Base-by-base conservation (phyloP, 2,329 filamentous ascomycete genomes). In the Madurella fahalii region DNA sequence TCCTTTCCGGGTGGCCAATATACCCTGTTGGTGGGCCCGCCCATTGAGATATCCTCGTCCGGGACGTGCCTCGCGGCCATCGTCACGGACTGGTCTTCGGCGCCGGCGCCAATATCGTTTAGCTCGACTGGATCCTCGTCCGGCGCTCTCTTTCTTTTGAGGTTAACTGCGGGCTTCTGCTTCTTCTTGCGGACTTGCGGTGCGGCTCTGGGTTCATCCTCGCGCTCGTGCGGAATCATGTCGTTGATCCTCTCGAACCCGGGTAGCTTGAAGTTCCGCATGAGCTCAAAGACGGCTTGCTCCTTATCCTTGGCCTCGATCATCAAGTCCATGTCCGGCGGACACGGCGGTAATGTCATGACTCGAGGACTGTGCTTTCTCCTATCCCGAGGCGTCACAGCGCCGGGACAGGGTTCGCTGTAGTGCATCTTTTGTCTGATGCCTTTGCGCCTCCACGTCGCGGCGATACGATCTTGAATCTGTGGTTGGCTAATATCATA, bases 241-340 rank as follows among this genome's bases (percentile, higher is more conserved):
- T 95, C 84, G 61, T 87, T 87, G 67, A 95, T 84, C 0, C 72
- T 79, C 17, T 94, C 78, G 72, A 85, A 89, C 0, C 91, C 91
- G 0, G 91, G 89, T 0, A 97, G 77, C 64, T 86, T 91, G 69
- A 91, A 95, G 0, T 79, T 91, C 18, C 87, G 81, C 91, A 96
- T 96, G 16, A 97, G 78, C 60, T 95, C 90, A 64, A 97, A 95
- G 0, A 96, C 90, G 0, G 93, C 91, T 70, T 97, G 93, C 68
- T 97, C 93, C 71, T 97, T 97, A 67, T 96, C 93, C 69, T 97
- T 97, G 46, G 93, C 93, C 73, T 97, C 93, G 57, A 97, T 96
- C 93, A 97, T 97, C n/a, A 97, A 77, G 66, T 96, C 93, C 87
- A 95, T 94, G 32, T 87, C 85, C 1, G 82, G 75, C 4, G 85